Evolutionary conservation across 257 asterid species (phyloP).

Genomic region (Solanum virginianum): DNA sequence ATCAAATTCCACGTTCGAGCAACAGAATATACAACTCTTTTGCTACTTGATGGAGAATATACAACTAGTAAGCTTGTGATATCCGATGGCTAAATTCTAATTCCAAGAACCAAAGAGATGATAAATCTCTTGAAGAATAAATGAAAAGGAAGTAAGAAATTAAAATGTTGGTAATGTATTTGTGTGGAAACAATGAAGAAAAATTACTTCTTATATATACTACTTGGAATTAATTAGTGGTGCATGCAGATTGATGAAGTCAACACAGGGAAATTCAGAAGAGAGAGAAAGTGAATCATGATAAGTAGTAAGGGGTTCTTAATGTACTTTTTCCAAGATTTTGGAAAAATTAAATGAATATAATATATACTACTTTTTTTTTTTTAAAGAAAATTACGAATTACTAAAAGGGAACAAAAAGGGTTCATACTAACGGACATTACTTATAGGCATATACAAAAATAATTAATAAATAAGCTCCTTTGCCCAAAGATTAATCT

Average conservation of each 20-base stretch:
- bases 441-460: neutral
- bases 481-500: neutral
- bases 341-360: neutral
- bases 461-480: neutral
- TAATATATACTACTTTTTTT: neutral
- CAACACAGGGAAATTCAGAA: conserved; percentile 21
- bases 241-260: conserved; percentile 2
- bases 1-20: neutral
- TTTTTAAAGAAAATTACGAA: neutral
- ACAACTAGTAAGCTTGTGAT: too few species aligned
- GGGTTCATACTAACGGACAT: neutral
- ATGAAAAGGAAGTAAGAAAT: neutral
- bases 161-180: neutral
- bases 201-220: neutral
- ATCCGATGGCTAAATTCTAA: too few species aligned
- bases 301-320: neutral
- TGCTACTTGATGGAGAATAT: neutral
- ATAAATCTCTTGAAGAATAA: too few species aligned
- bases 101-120: too few species aligned
- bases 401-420: neutral
- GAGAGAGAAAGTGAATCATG: neutral
- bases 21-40: neutral
- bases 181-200: neutral
- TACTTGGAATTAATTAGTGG: neutral
- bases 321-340: conserved; percentile 22